Evolutionary conservation across 306 rosid species (phyloP).

Genomic region (Cucurbita maxima): DNA sequence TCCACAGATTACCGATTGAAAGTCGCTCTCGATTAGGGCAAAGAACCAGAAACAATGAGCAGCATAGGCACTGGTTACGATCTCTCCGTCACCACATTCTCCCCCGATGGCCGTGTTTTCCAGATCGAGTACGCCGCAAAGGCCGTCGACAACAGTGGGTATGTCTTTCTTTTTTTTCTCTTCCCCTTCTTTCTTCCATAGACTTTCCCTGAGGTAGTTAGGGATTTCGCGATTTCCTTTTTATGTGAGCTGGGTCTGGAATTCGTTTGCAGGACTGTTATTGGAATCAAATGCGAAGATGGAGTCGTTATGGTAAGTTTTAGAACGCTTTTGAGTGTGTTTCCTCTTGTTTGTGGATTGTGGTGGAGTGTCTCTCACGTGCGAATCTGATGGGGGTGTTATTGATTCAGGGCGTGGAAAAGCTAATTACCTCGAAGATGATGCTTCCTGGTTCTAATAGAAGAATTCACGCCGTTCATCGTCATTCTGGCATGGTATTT

Average conservation of each 20-base stretch:
- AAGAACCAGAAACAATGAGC: constrained; percentile 31
- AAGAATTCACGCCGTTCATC: constrained; percentile 87
- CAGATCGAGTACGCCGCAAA: constrained; percentile 98
- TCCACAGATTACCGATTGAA: not conserved
- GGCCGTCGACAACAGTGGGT: constrained; percentile 99
- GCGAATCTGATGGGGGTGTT: constrained; percentile 7
- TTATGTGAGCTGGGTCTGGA: not conserved
- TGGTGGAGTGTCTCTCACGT: not conserved
- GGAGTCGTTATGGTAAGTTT: constrained; percentile 69
- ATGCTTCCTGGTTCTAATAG: constrained; percentile 95
- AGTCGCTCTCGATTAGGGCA: not conserved
- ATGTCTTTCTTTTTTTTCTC: not conserved
- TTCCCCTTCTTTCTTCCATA: not conserved
- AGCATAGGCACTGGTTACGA: constrained; percentile 99
- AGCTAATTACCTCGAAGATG: constrained; percentile 90
- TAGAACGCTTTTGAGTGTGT: not conserved
- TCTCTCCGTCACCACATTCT: constrained; percentile 94
- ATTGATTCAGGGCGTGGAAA: constrained; percentile 69
- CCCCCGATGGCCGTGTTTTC: constrained; percentile 95
- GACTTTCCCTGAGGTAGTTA: too few relatives aligned
- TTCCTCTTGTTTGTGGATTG: not conserved
- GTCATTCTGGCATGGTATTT: constrained; percentile 86
- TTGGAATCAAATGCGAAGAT: constrained; percentile 94
- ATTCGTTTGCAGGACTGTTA: constrained; percentile 63
- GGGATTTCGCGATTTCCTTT: not conserved